These are phyloP conservation scores for Prunus mongolica DNA, from an alignment of 306 rosid genomes.

Conservation along the genomic window DNA sequence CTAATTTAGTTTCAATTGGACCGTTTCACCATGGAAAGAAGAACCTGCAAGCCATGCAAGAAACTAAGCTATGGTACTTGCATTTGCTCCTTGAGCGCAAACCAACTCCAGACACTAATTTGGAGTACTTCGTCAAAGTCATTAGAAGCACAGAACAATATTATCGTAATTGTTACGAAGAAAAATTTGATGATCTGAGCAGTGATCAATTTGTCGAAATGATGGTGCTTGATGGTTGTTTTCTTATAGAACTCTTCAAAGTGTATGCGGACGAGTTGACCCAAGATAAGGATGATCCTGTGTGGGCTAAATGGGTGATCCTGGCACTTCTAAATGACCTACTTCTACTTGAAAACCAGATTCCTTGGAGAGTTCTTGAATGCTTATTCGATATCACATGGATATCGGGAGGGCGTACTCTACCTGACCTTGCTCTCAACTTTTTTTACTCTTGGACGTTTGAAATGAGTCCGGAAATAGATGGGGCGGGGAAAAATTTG, in stretches of 20 bases:
- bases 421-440: no score
- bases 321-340: no score
- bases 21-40: background rate
- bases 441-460: no score
- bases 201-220: background rate
- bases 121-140: background rate
- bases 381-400: no score
- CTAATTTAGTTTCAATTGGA: constrained; percentile 1
- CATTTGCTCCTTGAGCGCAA: background rate
- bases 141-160: background rate
- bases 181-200: background rate
- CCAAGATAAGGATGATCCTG: no score
- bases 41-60: background rate
- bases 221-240: constrained; percentile 2
- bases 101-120: background rate
- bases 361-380: no score
- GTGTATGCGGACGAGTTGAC: no score
- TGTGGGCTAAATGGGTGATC: no score
- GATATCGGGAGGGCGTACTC: no score
- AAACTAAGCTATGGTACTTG: background rate
- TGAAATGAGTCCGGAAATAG: no score
- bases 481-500: no score
- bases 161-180: background rate
- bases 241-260: background rate
- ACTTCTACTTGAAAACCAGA: no score